Percentiles rank a stretch among this genome's conserved stretches.
Conservation (phyloP, 2,329 filamentous ascomycete genomes). For the Curvularia spicifera region DNA sequence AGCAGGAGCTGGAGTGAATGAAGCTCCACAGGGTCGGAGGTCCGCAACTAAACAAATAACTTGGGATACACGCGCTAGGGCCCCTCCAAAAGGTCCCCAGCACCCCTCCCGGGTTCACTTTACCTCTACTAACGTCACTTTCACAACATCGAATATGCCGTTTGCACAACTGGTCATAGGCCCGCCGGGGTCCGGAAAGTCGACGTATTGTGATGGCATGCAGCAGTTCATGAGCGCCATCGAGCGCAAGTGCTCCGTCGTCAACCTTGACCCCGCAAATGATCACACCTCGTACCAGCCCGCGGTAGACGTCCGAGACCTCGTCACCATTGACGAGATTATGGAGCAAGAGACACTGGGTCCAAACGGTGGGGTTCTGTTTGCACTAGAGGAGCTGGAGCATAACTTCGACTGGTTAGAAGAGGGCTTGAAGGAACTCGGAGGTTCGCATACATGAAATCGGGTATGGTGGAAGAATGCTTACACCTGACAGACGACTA, state of each 20-base stretch:
- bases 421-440: constrained; percentile 76
- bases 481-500: constrained; percentile 72
- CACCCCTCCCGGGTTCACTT: constrained; percentile 1
- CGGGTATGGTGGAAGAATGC: constrained; percentile 12
- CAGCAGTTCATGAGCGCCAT: constrained; percentile 98
- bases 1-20: constrained; percentile 20
- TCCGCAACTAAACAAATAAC: constrained; percentile 23
- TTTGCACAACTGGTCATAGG: constrained; percentile 85
- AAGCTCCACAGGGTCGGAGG: constrained; percentile 24
- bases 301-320: constrained; percentile 85
- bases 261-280: constrained; percentile 97
- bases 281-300: constrained; percentile 88
- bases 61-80: constrained; percentile 17
- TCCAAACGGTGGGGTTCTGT: constrained; percentile 90
- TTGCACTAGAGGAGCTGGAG: constrained; percentile 93
- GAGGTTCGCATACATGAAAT: constrained; percentile 51
- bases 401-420: constrained; percentile 93
- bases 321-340: constrained; percentile 91
- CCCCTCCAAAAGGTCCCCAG: constrained; percentile 26
- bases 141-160: constrained; percentile 53
- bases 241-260: constrained; percentile 89
- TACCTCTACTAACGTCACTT: constrained; percentile 2
- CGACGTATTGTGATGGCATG: constrained; percentile 98
- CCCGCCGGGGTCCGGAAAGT: constrained; percentile 95
- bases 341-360: constrained; percentile 91